These are phyloP conservation scores for Sphaerostilbella broomeana DNA, from an alignment of 2,329 filamentous ascomycete genomes.

Conservation along the genomic window DNA sequence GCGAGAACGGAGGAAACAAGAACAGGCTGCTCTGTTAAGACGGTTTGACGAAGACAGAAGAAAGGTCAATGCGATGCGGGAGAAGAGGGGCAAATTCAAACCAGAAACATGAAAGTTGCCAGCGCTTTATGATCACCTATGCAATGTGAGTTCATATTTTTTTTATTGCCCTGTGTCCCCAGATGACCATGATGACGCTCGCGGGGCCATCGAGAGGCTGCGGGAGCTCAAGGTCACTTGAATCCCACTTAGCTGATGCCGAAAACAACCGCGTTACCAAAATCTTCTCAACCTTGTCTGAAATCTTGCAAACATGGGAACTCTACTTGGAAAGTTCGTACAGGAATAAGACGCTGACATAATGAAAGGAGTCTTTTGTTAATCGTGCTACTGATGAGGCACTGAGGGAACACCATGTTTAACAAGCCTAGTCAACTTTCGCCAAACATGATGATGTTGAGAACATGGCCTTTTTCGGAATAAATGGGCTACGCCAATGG, in stretches of 20 bases:
- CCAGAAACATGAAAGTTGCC: conserved; percentile 36
- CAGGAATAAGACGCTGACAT: neutral
- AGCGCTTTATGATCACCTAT: neutral
- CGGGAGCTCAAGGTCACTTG: conserved; percentile 14
- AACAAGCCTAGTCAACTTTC: too few relatives aligned
- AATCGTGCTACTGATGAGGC: too few relatives aligned
- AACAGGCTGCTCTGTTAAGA: conserved; percentile 60
- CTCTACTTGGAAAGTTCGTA: neutral
- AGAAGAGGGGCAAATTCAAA: conserved; percentile 56
- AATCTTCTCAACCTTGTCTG: conserved; percentile 63
- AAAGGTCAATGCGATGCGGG: conserved; percentile 65
- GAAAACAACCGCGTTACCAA: conserved; percentile 56
- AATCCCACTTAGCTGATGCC: conserved; percentile 37
- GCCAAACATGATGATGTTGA: too few relatives aligned
- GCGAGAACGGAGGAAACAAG: conserved; percentile 69
- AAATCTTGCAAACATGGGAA: conserved; percentile 28
- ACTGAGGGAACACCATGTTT: too few relatives aligned
- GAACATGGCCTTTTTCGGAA: too few relatives aligned
- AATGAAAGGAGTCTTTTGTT: too few relatives aligned
- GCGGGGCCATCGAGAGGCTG: conserved; percentile 43
- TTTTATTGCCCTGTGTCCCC: conserved; percentile 7
- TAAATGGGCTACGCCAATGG: too few relatives aligned
- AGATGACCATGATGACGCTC: conserved; percentile 39
- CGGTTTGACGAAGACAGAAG: conserved; percentile 70
- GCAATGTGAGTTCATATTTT: conserved; percentile 11